A percentile compares a stretch with the other conserved stretches of the same genome.
phyloP scores from a whole-genome alignment of 2,329 filamentous ascomycete genomes.

The Claviceps cyperi region DNA sequence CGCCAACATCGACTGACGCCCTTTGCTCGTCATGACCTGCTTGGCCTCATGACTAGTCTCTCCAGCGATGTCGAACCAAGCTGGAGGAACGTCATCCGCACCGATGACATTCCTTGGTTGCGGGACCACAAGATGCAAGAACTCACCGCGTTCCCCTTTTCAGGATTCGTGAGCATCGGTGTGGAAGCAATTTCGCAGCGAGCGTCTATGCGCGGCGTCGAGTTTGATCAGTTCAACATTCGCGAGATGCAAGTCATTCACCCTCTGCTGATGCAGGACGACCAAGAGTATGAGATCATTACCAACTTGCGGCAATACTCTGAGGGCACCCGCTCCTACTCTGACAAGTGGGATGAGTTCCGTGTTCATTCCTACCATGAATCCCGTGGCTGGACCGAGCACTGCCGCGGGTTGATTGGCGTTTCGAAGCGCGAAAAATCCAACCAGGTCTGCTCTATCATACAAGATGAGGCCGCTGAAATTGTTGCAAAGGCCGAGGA shows the following conservation, averaged over 20 bases:
- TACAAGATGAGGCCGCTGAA: not conserved
- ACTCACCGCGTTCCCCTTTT: slow-evolving; percentile 39
- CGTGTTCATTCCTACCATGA: slow-evolving; percentile 38
- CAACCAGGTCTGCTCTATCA: not conserved
- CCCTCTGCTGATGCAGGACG: slow-evolving; percentile 3
- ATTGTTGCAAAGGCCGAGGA: slow-evolving; percentile 10
- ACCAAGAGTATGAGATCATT: slow-evolving; percentile 13
- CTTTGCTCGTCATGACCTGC: slow-evolving; percentile 28
- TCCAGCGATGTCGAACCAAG: slow-evolving; percentile 30
- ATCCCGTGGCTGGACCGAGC: slow-evolving; percentile 39
- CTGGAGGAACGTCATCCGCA: slow-evolving; percentile 33
- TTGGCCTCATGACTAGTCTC: slow-evolving; percentile 30
- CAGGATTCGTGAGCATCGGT: slow-evolving; percentile 37
- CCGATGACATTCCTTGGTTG: slow-evolving; percentile 40
- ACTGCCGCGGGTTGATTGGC: slow-evolving; percentile 39
- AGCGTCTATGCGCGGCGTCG: slow-evolving; percentile 11
- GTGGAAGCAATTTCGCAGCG: slow-evolving; percentile 30
- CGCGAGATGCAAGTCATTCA: slow-evolving; percentile 3
- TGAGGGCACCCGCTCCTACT: slow-evolving; percentile 17
- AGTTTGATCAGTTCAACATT: slow-evolving; percentile 3
- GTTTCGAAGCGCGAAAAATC: slow-evolving; percentile 11
- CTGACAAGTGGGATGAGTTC: slow-evolving; percentile 40
- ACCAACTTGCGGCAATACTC: slow-evolving; percentile 13
- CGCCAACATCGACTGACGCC: slow-evolving; percentile 26
- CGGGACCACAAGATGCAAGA: slow-evolving; percentile 44